Conservation (phyloP, 352 stramenopile genomes). For the Albugo laibachii region DNA sequence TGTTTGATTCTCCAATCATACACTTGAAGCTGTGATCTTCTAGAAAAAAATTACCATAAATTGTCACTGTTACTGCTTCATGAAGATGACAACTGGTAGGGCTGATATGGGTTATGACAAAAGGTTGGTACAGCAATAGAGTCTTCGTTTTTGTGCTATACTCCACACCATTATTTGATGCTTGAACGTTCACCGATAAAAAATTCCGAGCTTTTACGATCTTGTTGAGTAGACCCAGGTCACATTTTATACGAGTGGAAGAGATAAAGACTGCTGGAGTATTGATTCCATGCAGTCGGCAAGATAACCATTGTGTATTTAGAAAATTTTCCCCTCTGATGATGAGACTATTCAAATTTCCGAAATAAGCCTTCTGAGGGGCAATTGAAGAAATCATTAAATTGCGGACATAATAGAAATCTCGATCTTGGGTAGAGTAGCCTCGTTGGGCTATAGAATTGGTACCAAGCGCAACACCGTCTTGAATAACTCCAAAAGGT, state of each 20-base stretch:
- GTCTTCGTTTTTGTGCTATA: slow-evolving; percentile 64
- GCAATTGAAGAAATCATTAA: no score
- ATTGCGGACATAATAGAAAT: no score
- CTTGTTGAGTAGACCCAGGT: slow-evolving; percentile 2
- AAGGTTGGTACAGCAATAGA: slow-evolving; percentile 25
- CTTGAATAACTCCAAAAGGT: neutral
- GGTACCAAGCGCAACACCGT: neutral
- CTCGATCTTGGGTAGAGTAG: neutral
- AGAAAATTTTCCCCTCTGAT: slow-evolving; percentile 15
- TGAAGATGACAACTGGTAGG: slow-evolving; percentile 8
- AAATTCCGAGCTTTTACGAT: slow-evolving; percentile 1
- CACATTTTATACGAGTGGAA: slow-evolving; percentile 10
- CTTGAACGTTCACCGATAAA: slow-evolving; percentile 40
- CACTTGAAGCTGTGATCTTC: slow-evolving; percentile 14
- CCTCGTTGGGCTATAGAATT: neutral
- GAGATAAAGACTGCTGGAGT: slow-evolving; percentile 15
- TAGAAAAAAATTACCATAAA: slow-evolving; percentile 11
- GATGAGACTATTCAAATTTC: slow-evolving; percentile 5
- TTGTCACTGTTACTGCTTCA: slow-evolving; percentile 7
- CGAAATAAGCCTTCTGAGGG: neutral
- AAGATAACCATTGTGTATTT: slow-evolving; percentile 18
- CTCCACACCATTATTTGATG: slow-evolving; percentile 85
- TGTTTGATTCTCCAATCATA: slow-evolving; percentile 14
- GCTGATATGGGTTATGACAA: slow-evolving; percentile 7
- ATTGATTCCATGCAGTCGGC: slow-evolving; percentile 9